Percentiles rank a stretch among this genome's conserved stretches.
Conservation (phyloP, 2,329 filamentous ascomycete species). For the Cladosporium austrohemisphaericum region DNA sequence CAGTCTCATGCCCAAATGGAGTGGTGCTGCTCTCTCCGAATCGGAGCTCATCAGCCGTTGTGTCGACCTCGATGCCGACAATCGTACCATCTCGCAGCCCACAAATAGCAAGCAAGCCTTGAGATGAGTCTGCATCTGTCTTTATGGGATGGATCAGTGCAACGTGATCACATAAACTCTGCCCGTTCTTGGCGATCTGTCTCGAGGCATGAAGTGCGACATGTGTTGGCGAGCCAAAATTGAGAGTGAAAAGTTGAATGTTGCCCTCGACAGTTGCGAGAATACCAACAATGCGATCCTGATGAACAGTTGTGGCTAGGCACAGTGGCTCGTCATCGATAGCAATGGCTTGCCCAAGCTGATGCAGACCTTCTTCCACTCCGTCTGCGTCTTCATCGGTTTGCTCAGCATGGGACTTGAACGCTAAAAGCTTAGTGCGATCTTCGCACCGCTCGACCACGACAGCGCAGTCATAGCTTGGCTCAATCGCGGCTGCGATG, state of each 20-base stretch:
- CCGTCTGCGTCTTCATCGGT: neutral
- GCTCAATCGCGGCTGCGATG: conserved; percentile 25
- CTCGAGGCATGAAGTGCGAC: neutral
- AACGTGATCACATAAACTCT: conserved; percentile 26
- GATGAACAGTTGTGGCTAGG: conserved; percentile 9
- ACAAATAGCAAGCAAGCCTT: conserved; percentile 21
- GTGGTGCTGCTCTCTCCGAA: conserved; percentile 17
- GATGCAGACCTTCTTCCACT: neutral
- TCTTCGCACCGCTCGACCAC: conserved; percentile 18
- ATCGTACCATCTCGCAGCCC: conserved; percentile 31
- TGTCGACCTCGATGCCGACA: conserved; percentile 17
- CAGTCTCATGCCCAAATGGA: conserved; percentile 25
- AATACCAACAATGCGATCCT: conserved; percentile 14
- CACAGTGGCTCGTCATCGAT: conserved; percentile 17
- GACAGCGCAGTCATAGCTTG: conserved; percentile 16
- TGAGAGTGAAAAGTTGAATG: conserved; percentile 15
- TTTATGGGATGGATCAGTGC: conserved; percentile 17
- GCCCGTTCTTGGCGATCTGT: neutral
- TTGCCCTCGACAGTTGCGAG: conserved; percentile 17
- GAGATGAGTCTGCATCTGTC: neutral
- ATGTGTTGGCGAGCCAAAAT: neutral
- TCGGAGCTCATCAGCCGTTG: neutral
- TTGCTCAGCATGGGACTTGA: neutral
- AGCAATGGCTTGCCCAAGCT: neutral
- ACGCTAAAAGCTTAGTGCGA: conserved; percentile 13